Base-by-base conservation (phyloP, 371 early-diverging fungal genomes). In the Apophysomyces ossiformis region DNA sequence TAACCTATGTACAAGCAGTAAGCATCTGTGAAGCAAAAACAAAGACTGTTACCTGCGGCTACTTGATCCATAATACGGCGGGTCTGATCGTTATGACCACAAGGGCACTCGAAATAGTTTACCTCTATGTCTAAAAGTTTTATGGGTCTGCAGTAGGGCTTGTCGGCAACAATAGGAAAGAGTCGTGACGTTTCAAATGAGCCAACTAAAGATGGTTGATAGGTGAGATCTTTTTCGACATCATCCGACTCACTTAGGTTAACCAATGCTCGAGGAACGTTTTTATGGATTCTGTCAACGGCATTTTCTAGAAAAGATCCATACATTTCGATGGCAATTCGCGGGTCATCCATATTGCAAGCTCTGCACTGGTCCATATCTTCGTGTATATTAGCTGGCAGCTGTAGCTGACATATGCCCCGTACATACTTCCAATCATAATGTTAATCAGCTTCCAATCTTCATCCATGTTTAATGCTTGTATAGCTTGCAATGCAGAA, bases 371-470 rank as follows among this genome's bases (percentile, higher is more conserved):
- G 69, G 32, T 69, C 69, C 16, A 65, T 69, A 58, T 61, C 68
- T 67, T 45, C 21, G 16, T 11, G 7, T 35, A 15, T 26, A 37
- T 62, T 21, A 50, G 35, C 21, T 21, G 16, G 0, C 47, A 47
- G 47, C 12, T 16, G 4, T 41, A n/a, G 18, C 46, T 13, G 16
- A n/a, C 35, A 18, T n/a, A 1, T 45, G 2, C 37, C 9, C 35
- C 74, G 26, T 75, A 89, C 79, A 69, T 72, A 60, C 76, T 72
- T 9, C 78, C 81, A 41, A 77, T 77, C 64, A 75, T 74, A 26
- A 80, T 77, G n/a, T 69, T 80, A 41, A 80, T 80, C 65, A 80
- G 66, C 32, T 81, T 81, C 81, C 81, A 80, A 41, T 80, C 77
- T 26, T 70, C 70, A 39, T 68, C 35, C 4, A 43, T 26, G 13